phyloP scores from a whole-genome alignment of 345 rosid genomes.

The Capsella bursapastoris region DNA sequence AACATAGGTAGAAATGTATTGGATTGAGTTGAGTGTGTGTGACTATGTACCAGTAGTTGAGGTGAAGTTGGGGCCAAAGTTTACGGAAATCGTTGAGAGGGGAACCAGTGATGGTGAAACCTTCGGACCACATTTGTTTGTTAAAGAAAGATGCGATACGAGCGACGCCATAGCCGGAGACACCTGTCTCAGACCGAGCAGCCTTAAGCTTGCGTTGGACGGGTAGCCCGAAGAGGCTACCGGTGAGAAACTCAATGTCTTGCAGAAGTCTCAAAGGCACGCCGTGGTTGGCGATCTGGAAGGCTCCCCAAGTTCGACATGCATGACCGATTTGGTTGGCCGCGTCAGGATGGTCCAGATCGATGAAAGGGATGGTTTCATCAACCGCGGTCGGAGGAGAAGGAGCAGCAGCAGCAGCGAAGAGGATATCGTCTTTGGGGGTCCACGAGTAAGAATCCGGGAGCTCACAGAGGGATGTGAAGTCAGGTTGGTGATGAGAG shows the following conservation, averaged over 20 bases:
- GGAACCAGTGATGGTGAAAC: conserved; percentile 79
- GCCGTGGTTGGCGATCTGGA: conserved; percentile 70
- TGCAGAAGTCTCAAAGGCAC: conserved; percentile 51
- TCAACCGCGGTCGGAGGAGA: conserved; percentile 29
- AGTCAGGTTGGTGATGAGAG: conserved; percentile 60
- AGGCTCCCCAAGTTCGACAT: conserved; percentile 77
- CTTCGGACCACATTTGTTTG: conserved; percentile 93
- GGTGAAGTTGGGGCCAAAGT: conserved; percentile 72
- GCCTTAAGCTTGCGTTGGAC: conserved; percentile 62
- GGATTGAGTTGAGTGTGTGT: conserved; percentile 6
- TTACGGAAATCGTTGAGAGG: conserved; percentile 62
- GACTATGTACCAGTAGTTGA: conserved; percentile 62
- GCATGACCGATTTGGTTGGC: conserved; percentile 52
- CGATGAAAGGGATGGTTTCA: conserved; percentile 56
- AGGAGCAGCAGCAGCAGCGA: conserved; percentile 34
- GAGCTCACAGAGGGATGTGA: conserved; percentile 49
- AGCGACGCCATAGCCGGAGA: conserved; percentile 77
- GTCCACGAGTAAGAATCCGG: conserved; percentile 70
- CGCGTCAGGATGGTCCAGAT: conserved; percentile 56
- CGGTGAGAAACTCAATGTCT: conserved; percentile 56
- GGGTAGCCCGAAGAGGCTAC: conserved; percentile 70
- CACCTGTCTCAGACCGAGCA: conserved; percentile 53
- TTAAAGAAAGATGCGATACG: conserved; percentile 70
- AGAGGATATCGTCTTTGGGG: conserved; percentile 37
- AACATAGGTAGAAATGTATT: neutral